These are phyloP conservation scores for Zymoseptoria ardabiliae DNA, from an alignment of 2,329 filamentous ascomycete species.

Conservation along the genomic window DNA sequence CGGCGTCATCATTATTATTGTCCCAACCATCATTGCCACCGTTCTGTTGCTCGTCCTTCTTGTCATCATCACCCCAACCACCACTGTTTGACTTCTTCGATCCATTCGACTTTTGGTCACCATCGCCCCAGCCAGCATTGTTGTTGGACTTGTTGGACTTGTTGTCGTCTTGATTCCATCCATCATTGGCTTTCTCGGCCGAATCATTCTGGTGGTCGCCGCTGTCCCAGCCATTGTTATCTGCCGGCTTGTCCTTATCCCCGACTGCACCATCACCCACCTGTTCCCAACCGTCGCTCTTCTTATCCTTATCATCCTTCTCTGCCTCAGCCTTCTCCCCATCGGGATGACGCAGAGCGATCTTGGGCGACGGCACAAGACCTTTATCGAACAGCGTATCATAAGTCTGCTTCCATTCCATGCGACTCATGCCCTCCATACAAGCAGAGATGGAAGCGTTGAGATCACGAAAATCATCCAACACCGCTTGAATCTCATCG, in stretches of 20 bases:
- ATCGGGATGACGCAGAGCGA: neutral
- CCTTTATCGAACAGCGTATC: neutral
- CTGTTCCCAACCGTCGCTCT: neutral
- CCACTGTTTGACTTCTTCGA: neutral
- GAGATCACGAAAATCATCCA: neutral
- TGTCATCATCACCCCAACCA: neutral
- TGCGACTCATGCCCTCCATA: neutral
- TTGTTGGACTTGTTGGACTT: neutral
- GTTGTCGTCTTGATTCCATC: neutral
- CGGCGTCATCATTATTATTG: neutral
- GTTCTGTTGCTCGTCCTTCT: neutral
- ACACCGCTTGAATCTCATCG: neutral
- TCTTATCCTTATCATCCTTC: neutral
- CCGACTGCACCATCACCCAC: neutral
- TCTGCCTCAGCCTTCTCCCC: neutral
- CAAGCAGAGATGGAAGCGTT: neutral
- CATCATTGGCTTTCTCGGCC: neutral
- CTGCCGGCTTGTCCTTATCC: neutral
- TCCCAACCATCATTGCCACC: constrained; percentile 1
- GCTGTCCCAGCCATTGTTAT: neutral
- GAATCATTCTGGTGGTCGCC: neutral
- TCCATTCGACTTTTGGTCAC: neutral
- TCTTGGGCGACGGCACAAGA: neutral
- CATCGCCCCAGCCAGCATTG: neutral
- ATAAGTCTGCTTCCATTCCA: neutral